Evolutionary conservation across 768 basidiomycete genomes (phyloP), one percentile per base, ranked within the genome.

Genomic region (Phlegmacium glaucopus): DNA sequence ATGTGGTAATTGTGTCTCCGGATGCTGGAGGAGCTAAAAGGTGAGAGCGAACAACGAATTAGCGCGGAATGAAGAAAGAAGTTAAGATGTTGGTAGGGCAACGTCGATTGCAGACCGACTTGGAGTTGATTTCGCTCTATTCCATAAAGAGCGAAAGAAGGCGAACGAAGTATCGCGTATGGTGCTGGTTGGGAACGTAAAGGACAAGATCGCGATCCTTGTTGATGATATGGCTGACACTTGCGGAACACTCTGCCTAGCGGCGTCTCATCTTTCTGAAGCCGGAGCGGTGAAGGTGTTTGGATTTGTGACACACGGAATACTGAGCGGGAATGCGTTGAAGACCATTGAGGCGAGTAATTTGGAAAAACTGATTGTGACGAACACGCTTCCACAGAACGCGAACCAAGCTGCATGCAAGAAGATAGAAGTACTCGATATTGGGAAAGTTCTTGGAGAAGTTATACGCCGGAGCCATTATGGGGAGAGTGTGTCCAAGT

Each of bases 151-250:
- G 75, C 88, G 95, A 51, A 94, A 94, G 74, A 94, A 91, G 70
- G 91, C 91, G 26, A 95, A 94, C 66, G 87, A 92, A 53, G 91
- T 95, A 6, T 93, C 91, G 50, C 83, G 93, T 47, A 94, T 94
- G 93, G 81, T 94, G 47, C 82, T 99, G 43, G 95, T 99, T 38
- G 96, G 96, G 1, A 85, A 92, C 60, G 94, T 94, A 52, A 83
- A 81, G 62, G 93, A 85, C 63, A 94, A 97, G 72, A 78, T 83
- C 36, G 96, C 94, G 45, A 94, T 99, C 48, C 75, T 99, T 25
- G 89, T 98, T 38, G 96, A 98, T 74, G 96, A 99, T 74, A 97
- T 99, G 93, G 92, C 93, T 26, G 92, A 95, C 67, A 95, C 93
- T 36, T 95, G 92, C 59, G 92, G 92, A 44, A 99, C 96, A 49